Base-by-base conservation (phyloP, 129 eudicot species). In the Lonicera japonica region DNA sequence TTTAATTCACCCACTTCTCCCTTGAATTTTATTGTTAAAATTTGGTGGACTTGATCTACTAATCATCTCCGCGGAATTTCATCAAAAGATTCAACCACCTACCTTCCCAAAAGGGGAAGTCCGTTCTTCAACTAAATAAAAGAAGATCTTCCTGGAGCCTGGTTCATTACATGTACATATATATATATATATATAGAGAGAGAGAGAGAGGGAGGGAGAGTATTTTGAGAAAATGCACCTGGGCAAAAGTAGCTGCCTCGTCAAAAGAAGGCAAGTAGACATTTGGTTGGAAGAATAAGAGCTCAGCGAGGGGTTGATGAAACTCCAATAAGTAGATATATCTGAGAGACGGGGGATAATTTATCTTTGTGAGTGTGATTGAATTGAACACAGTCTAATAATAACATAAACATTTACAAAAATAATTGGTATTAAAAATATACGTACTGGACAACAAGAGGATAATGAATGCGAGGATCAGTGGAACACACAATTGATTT, bases 381-480 rank as follows among this genome's bases (percentile, higher is more conserved):
- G 50, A 10, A 43, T 43, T n/a, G n/a, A n/a, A n/a, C n/a, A n/a
- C 16, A 3, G 13, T 43, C 2, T 43, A 43, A 43, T 14, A 11
- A 4, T 24, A 19, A 5, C 15, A 40, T 36, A 24, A 12, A 25
- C 0, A 65, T 10, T 50, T 13, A n/a, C 18, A 19, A 24, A 51
- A 54, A 56, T 12, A 53, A 17, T 20, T 22, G 36, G 40, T 17
- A 1, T 16, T 50, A n/a, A n/a, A n/a, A n/a, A n/a, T n/a, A 55
- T 55, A 66, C 81, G 34, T 87, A 92, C 96, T 87, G 95, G 36
- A 92, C 74, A 64, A 58, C 65, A 40, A 92, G 83, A 70, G 98
- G 86, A 65, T 87, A 92, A 69, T 92, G 95, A 74, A 87, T 88
- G 65, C 92, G 95, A 64, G 77, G 65, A 58, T 92, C 95, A 21